Conservation (phyloP, 257 asterid species). For the Parsonsia alboflavescens region DNA sequence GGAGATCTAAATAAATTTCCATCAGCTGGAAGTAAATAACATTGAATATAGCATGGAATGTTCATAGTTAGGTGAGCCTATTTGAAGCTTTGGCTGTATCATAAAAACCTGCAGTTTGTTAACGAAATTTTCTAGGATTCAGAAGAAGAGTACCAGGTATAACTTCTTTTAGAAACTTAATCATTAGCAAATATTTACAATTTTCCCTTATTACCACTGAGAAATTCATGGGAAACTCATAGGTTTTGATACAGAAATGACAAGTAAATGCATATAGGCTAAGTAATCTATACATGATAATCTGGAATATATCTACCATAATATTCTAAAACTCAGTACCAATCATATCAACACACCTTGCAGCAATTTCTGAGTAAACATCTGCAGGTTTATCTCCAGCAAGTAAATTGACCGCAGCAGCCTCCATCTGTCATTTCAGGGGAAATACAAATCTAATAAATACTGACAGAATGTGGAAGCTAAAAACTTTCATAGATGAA, state of each 20-base stretch:
- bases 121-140: not conserved
- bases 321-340: not conserved
- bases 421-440: slow-evolving; percentile 64
- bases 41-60: not conserved
- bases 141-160: not conserved
- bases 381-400: slow-evolving; percentile 90
- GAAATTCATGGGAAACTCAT: not conserved
- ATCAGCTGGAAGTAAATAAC: not conserved
- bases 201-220: too few relatives aligned
- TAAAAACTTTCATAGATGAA: not conserved
- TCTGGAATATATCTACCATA: not conserved
- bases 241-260: not conserved
- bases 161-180: not conserved
- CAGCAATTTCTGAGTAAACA: slow-evolving; percentile 95
- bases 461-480: not conserved
- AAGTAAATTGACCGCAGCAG: slow-evolving; percentile 90
- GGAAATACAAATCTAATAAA: slow-evolving; percentile 7
- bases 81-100: not conserved
- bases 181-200: not conserved
- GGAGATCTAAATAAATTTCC: not conserved
- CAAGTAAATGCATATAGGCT: not conserved
- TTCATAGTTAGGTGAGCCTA: not conserved
- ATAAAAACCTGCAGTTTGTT: not conserved
- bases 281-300: not conserved
- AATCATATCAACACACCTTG: slow-evolving; percentile 45